Percentiles rank a stretch among this genome's conserved stretches.
Evolutionary conservation across 345 rosid species (phyloP).

Genomic region (Laguncularia racemosa): DNA sequence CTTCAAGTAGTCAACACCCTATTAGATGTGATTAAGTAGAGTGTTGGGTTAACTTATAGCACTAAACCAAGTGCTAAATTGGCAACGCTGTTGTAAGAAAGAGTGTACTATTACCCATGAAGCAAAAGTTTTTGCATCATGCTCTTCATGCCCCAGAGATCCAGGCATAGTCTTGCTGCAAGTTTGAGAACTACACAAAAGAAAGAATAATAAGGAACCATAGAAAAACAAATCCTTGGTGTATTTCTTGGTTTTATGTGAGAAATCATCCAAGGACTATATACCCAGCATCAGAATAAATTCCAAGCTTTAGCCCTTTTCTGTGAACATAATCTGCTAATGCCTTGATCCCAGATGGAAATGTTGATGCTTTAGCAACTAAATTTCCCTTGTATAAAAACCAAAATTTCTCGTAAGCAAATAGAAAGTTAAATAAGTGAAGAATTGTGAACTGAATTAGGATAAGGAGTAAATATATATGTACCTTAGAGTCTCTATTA

Average conservation of each 20-base stretch:
- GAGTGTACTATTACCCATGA: slow-evolving; percentile 21
- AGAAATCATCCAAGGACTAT: background rate
- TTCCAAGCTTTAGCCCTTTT: slow-evolving; percentile 46
- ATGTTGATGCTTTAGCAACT: slow-evolving; percentile 32
- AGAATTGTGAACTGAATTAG: too few species aligned
- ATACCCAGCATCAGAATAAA: slow-evolving; percentile 49
- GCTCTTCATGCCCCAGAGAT: slow-evolving; percentile 43
- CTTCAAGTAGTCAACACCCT: slow-evolving; percentile 55
- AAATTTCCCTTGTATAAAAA: slow-evolving; percentile 27
- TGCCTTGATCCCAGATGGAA: slow-evolving; percentile 44
- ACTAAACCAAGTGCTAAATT: background rate
- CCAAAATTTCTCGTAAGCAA: too few species aligned
- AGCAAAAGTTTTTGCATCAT: slow-evolving; percentile 44
- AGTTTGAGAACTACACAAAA: slow-evolving; percentile 31
- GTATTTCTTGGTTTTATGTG: background rate
- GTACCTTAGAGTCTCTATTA: slow-evolving; percentile 33
- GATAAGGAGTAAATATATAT: background rate
- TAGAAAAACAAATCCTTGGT: background rate
- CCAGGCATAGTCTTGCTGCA: slow-evolving; percentile 58
- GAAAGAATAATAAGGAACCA: background rate
- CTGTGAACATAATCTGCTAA: slow-evolving; percentile 39
- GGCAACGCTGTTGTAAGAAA: background rate
- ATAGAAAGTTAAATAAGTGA: too few species aligned
- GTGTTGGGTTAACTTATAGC: background rate
- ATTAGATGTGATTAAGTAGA: background rate